A percentile compares a stretch with the other conserved stretches of the same genome.
These are phyloP conservation scores for Salix brachista DNA, from an alignment of 345 rosid genomes.

Conservation along the genomic window DNA sequence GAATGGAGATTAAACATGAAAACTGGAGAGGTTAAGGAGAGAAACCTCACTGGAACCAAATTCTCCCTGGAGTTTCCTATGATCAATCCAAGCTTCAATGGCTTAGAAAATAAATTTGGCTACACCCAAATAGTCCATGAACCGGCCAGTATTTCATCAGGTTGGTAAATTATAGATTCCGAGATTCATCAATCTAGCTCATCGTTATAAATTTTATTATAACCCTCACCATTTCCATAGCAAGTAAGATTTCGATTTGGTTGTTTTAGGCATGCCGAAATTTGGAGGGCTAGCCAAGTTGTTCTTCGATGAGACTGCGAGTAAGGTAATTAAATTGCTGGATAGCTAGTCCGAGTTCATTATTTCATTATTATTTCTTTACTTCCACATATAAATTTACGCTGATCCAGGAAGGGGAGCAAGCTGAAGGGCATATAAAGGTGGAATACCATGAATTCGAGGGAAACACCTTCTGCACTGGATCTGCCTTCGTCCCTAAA, in stretches of 20 bases:
- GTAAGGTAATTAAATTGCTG: not conserved
- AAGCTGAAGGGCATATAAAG: slow-evolving; percentile 17
- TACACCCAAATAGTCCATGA: slow-evolving; percentile 14
- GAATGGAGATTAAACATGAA: slow-evolving; percentile 49
- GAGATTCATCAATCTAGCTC: not conserved
- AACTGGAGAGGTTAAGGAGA: slow-evolving; percentile 41
- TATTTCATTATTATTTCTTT: not conserved
- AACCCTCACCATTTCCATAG: not conserved
- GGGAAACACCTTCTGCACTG: slow-evolving; percentile 33
- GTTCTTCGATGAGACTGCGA: not conserved
- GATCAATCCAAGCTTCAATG: not conserved
- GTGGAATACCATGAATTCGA: slow-evolving; percentile 39
- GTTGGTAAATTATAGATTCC: not conserved
- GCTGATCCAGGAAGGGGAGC: not conserved
- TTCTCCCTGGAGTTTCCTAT: slow-evolving; percentile 33
- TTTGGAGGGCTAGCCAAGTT: slow-evolving; percentile 17
- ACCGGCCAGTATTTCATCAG: slow-evolving; percentile 1
- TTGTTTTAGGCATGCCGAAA: slow-evolving; percentile 9
- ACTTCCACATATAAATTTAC: not conserved
- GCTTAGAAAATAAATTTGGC: slow-evolving; percentile 2
- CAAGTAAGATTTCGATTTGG: not conserved
- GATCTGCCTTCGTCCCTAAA: slow-evolving; percentile 36
- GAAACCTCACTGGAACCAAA: slow-evolving; percentile 24
- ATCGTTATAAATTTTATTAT: not conserved
- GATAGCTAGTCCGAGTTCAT: not conserved